Evolutionary conservation across 805 yeast species (phyloP).

Genomic region (Starmerella scarabaei): DNA sequence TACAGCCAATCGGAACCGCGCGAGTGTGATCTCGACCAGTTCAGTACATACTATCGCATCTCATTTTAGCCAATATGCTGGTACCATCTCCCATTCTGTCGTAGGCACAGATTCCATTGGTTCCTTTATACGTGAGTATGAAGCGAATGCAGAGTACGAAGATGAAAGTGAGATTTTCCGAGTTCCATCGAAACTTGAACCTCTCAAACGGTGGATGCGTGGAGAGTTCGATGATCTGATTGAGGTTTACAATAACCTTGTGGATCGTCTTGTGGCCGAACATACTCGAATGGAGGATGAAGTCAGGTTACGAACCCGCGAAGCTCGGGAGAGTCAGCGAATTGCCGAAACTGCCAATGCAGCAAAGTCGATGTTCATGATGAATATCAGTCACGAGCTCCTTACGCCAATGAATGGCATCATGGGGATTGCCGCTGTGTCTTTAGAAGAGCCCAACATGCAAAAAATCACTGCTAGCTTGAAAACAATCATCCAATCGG

Average conservation of each 20-base stretch:
- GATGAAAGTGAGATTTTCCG: constrained; percentile 4
- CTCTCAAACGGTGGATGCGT: constrained; percentile 11
- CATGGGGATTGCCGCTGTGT: constrained; percentile 87
- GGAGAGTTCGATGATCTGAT: constrained; percentile 85
- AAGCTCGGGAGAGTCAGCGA: constrained; percentile 45
- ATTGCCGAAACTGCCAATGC: constrained; percentile 64
- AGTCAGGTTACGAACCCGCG: constrained; percentile 72
- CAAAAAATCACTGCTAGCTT: constrained; percentile 55
- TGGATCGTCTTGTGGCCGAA: constrained; percentile 73
- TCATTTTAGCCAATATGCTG: no score
- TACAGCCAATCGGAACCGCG: neutral
- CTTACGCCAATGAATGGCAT: constrained; percentile 94
- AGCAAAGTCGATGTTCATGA: constrained; percentile 85
- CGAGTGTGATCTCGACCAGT: neutral
- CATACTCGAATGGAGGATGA: constrained; percentile 78
- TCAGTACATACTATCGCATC: no score
- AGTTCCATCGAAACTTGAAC: constrained; percentile 14
- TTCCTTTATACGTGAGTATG: neutral
- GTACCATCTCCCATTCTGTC: neutral
- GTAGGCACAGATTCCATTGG: neutral
- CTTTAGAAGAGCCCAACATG: constrained; percentile 69
- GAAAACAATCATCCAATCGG: constrained; percentile 73
- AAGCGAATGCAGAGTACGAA: neutral
- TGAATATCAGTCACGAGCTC: constrained; percentile 87
- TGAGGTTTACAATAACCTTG: constrained; percentile 83